Percentiles rank a stretch among this genome's conserved stretches.
Evolutionary conservation across 179 eudicot genomes (phyloP).

Genomic region (Carnegiea gigantea): DNA sequence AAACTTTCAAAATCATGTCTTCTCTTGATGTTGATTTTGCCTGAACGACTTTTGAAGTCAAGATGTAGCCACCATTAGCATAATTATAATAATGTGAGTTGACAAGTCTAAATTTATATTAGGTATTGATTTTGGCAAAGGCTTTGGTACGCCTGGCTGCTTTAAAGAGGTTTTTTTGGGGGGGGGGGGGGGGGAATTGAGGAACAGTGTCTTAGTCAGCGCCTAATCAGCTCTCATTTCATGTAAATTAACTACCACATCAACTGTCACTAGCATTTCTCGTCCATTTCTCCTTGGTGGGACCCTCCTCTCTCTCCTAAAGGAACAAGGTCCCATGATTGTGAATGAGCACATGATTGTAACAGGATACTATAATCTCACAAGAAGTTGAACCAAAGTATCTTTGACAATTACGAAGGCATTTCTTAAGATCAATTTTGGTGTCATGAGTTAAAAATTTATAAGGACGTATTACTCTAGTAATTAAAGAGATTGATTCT

Average conservation of each 20-base stretch:
- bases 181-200: not conserved
- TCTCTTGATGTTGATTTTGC: not conserved
- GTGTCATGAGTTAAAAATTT: too few species aligned
- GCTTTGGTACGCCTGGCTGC: not conserved
- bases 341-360: not conserved
- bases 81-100: not conserved
- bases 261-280: not conserved
- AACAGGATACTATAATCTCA: too few species aligned
- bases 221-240: slow-evolving; percentile 6
- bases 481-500: too few species aligned
- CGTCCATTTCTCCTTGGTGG: not conserved
- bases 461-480: too few species aligned
- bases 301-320: not conserved
- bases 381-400: too few species aligned
- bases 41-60: not conserved
- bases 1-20: not conserved
- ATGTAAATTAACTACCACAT: not conserved
- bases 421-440: too few species aligned
- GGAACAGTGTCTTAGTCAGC: not conserved
- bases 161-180: not conserved
- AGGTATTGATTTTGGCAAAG: not conserved
- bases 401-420: too few species aligned
- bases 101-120: not conserved
- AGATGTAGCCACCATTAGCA: not conserved
- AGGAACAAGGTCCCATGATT: not conserved